phyloP scores from a whole-genome alignment of 2,329 filamentous ascomycete genomes.

The Epicoccum sorghinum region DNA sequence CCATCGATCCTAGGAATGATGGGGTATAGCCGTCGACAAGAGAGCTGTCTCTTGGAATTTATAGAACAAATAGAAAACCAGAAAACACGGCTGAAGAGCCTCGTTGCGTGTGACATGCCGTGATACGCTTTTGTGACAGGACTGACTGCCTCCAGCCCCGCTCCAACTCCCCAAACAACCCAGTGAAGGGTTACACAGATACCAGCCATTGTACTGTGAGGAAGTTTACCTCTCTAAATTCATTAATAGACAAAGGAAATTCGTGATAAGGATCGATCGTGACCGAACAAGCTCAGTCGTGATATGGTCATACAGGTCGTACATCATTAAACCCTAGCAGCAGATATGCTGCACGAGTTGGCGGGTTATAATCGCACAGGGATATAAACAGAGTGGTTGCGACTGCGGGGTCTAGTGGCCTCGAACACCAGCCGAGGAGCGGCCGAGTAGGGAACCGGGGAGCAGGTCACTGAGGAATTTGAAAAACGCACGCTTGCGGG shows the following conservation, averaged over 20 bases:
- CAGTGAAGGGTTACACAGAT: conserved; percentile 28
- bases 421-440: conserved; percentile 37
- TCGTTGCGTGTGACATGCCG: conserved; percentile 33
- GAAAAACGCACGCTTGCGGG: conserved; percentile 47
- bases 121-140: conserved; percentile 29
- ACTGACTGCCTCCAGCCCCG: conserved; percentile 9
- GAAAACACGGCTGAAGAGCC: conserved; percentile 42
- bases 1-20: conserved; percentile 30
- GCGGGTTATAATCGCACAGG: conserved; percentile 36
- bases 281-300: conserved; percentile 36
- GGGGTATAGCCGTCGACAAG: conserved; percentile 44
- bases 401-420: conserved; percentile 23
- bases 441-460: conserved; percentile 41
- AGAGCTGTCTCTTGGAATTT: conserved; percentile 35
- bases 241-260: conserved; percentile 42
- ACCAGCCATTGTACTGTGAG: conserved; percentile 20
- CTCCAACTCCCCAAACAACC: conserved; percentile 28
- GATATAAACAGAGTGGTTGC: conserved; percentile 34
- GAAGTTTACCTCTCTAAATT: conserved; percentile 29
- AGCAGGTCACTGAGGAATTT: conserved; percentile 49
- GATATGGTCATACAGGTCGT: conserved; percentile 47
- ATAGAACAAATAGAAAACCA: conserved; percentile 24
- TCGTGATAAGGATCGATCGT: conserved; percentile 45
- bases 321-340: conserved; percentile 42
- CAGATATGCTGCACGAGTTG: conserved; percentile 39